Evolutionary conservation across 1,139 yeast genomes (phyloP).

Genomic region (Lipomyces yarrowii): DNA sequence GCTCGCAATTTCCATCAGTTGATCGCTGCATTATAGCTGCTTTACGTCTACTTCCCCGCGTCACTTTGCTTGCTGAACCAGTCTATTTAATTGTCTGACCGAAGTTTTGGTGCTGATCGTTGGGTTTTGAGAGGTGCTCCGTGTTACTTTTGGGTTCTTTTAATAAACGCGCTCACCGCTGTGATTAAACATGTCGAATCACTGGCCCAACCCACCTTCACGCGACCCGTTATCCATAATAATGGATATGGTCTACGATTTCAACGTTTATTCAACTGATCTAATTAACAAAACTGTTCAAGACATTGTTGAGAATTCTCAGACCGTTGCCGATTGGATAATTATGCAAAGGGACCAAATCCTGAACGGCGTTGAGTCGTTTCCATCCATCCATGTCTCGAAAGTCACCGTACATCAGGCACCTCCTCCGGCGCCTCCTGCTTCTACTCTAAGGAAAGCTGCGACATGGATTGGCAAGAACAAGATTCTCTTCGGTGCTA

Average conservation of each 20-base stretch:
- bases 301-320: constrained; percentile 32
- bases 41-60: background rate
- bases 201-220: constrained; percentile 27
- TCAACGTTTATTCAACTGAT: constrained; percentile 35
- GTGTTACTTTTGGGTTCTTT: background rate
- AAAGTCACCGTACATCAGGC: constrained; percentile 25
- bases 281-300: constrained; percentile 35
- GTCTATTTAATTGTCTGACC: background rate
- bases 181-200: background rate
- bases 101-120: background rate
- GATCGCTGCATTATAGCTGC: background rate
- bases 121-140: background rate
- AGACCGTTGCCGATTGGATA: constrained; percentile 37
- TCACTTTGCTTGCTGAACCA: background rate
- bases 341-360: constrained; percentile 36
- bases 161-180: background rate
- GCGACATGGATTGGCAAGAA: constrained; percentile 26
- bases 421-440: constrained; percentile 26
- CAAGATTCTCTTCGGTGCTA: constrained; percentile 25
- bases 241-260: constrained; percentile 35
- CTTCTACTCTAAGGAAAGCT: background rate
- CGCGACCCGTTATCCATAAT: constrained; percentile 38
- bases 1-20: background rate
- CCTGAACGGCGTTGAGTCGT: constrained; percentile 33
- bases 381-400: constrained; percentile 15